Percentiles rank a stretch among this genome's conserved stretches.
phyloP scores from a whole-genome alignment of 2,329 filamentous ascomycete species.

The Calonectria hongkongensis region DNA sequence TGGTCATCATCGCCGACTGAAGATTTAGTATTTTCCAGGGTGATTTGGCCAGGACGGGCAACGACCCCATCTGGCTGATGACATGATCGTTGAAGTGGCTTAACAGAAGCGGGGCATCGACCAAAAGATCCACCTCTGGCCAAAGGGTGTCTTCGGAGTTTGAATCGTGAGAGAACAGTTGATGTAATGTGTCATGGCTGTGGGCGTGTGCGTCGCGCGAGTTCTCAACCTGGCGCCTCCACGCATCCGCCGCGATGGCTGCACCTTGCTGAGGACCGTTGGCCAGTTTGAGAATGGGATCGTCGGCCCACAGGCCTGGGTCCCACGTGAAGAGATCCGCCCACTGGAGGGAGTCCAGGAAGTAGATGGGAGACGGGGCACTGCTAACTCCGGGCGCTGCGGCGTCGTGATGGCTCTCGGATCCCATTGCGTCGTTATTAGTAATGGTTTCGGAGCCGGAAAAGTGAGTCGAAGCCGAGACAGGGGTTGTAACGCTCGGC shows the following conservation, averaged over 20 bases:
- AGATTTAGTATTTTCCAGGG: conserved; percentile 48
- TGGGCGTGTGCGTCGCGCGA: conserved; percentile 31
- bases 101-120: conserved; percentile 42
- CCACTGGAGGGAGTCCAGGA: conserved; percentile 48
- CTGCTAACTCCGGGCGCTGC: neutral
- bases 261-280: neutral
- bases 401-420: conserved; percentile 31
- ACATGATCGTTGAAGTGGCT: conserved; percentile 51
- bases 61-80: conserved; percentile 50
- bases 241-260: conserved; percentile 15
- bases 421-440: conserved; percentile 11
- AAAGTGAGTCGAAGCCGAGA: neutral
- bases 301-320: conserved; percentile 37
- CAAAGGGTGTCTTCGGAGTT: conserved; percentile 35
- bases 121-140: conserved; percentile 46
- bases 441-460: conserved; percentile 32
- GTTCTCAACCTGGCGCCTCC: conserved; percentile 42
- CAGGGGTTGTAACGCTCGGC: neutral
- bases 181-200: conserved; percentile 32
- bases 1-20: conserved; percentile 47
- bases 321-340: conserved; percentile 50
- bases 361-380: neutral
- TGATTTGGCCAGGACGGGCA: conserved; percentile 50
- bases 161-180: conserved; percentile 25
- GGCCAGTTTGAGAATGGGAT: conserved; percentile 19